Evolutionary conservation across 257 asterid genomes (phyloP).

Genomic region (Echites panduratus): DNA sequence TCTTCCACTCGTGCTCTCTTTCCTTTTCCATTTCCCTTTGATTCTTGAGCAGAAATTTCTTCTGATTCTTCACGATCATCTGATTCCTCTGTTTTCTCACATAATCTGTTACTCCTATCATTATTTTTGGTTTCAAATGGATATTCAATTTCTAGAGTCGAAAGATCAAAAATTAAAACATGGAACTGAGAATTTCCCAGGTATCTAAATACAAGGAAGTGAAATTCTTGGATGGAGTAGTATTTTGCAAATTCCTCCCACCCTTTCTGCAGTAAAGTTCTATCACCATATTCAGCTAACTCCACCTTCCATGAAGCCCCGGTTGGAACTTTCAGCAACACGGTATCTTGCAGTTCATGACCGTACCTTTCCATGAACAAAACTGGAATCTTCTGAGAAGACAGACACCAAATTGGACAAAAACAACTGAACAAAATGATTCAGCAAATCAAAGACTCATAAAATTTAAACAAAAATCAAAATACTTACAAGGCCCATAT

Average conservation of each 20-base stretch:
- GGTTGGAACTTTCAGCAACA: conserved; percentile 30
- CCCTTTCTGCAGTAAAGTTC: conserved; percentile 29
- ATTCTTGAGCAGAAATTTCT: neutral
- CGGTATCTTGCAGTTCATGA: conserved; percentile 14
- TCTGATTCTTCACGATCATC: neutral
- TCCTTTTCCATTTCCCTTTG: neutral
- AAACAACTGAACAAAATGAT: no score
- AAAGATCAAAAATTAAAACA: conserved; percentile 33
- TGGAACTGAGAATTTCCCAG: conserved; percentile 22
- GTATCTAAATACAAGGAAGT: conserved; percentile 34
- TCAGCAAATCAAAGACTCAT: no score
- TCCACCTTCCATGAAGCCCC: conserved; percentile 26
- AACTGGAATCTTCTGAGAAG: conserved; percentile 35
- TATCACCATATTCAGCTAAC: conserved; percentile 18
- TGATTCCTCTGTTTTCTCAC: neutral
- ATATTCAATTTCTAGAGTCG: conserved; percentile 35
- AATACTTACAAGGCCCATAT: no score
- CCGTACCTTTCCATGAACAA: conserved; percentile 25
- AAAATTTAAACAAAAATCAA: no score
- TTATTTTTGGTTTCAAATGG: neutral
- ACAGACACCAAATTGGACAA: no score
- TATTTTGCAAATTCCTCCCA: conserved; percentile 31
- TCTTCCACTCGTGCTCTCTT: neutral
- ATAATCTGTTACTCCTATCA: no score
- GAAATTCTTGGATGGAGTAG: conserved; percentile 20